phyloP scores from a whole-genome alignment of 2,329 filamentous ascomycete genomes.

The Diaporthe caulivora region DNA sequence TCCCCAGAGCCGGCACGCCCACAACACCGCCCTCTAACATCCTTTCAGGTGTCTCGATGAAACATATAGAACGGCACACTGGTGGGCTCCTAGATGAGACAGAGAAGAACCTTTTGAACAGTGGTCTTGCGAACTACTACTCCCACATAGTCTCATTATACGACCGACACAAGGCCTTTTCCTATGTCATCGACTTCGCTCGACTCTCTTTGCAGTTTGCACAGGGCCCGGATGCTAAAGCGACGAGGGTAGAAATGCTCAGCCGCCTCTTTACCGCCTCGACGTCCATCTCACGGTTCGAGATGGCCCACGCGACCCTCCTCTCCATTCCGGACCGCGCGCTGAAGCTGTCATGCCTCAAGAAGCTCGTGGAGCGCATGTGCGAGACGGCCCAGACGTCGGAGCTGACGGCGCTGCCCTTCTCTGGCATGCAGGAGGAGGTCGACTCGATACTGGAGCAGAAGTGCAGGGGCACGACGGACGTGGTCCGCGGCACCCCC shows the following conservation, averaged over 20 bases:
- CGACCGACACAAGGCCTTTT: constrained; percentile 81
- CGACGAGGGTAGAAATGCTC: constrained; percentile 77
- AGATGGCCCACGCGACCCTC: constrained; percentile 84
- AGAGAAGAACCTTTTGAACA: constrained; percentile 77
- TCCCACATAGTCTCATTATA: constrained; percentile 87
- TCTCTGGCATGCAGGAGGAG: constrained; percentile 80
- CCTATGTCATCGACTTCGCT: constrained; percentile 87
- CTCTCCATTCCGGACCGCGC: constrained; percentile 78
- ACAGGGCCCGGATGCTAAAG: constrained; percentile 49
- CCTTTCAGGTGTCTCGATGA: constrained; percentile 58
- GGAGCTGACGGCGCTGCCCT: constrained; percentile 81
- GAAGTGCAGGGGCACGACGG: constrained; percentile 76
- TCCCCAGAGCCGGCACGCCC: neutral
- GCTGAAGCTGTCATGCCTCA: constrained; percentile 79
- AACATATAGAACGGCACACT: constrained; percentile 66
- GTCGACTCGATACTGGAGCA: constrained; percentile 84
- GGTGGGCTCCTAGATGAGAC: constrained; percentile 79
- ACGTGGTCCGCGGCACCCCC: constrained; percentile 74
- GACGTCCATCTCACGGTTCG: constrained; percentile 82
- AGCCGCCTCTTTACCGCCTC: constrained; percentile 87
- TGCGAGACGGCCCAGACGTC: constrained; percentile 74
- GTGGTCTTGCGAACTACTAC: constrained; percentile 86
- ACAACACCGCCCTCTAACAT: constrained; percentile 44
- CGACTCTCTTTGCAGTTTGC: constrained; percentile 78
- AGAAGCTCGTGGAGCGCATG: constrained; percentile 77